Evolutionary conservation across 805 yeast genomes (phyloP), one percentile per base, ranked within the genome.

Genomic region (Candida xyloterini): DNA sequence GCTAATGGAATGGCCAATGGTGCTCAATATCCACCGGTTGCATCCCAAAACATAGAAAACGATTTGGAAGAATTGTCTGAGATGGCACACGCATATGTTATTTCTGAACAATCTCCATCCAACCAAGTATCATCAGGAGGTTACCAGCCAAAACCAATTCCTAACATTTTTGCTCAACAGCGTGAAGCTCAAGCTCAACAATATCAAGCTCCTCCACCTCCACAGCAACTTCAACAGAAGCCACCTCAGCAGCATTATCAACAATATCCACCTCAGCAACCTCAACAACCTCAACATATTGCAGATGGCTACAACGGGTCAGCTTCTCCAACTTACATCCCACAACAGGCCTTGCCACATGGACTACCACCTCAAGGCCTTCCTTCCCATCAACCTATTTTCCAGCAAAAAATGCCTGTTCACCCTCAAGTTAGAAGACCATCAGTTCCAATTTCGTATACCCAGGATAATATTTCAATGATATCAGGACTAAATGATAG

Each of bases 341-440:
- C 61, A 10, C 51, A 53, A 15, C 66, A 59, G 38, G 52, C 50
- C 11, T 48, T 56, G 20, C 66, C 65, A 10, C 63, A 58, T 34
- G 63, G 63, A 8, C 48, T 59, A 21, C 65, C 66, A 4, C 47
- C 62, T 8, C 67, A 62, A 42, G 67, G 66, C 2, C 47, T 59
- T 24, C 64, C 64, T 16, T 43, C 46, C 14, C 50, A 50, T 25
- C 66, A 58, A 38, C 66, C 36, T 27, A 55, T 57, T 9, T 53
- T 56, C 32, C 46, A 42, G 28, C 52, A 41, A 38, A 40, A 55
- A 51, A 24, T 46, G 38, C 55, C 29, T 21, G 44, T 30, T 40
- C 47, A 40, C 27, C 53, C 27, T 30, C 52, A 40, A 33, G 29
- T 42, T 26, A 53, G 63, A 47, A 52, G 55, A 45, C 55, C 57